Evolutionary conservation across 2,329 filamentous ascomycete genomes (phyloP), one percentile per base, ranked within the genome.

Genomic region (Microdochium trichocladiopsis): DNA sequence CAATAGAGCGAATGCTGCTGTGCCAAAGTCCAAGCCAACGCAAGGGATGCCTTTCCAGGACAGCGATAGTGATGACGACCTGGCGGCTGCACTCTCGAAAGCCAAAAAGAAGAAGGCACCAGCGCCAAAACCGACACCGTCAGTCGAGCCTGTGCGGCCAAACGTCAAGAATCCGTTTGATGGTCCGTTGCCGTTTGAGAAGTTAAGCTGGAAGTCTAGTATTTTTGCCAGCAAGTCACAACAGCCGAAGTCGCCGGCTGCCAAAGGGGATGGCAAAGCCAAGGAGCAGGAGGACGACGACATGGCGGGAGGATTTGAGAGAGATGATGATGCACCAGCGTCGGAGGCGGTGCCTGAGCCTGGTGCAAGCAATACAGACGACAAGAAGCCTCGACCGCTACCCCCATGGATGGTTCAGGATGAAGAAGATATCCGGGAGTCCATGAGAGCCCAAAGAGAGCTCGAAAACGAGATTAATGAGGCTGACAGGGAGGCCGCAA

Each of bases 151-250:
- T 21, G 61, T 72, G 2, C 62, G 69, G n/a, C 66, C 77, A 10
- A 83, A 81, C 49, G 74, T 78, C 33, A 82, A 80, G 57, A 82
- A 83, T 59, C 76, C 82, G 0, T 83, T 95, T 62, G 82, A 82
- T 57, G 93, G 93, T 0, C 90, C 92, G 0, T 69, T 99, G 4
- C 94, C 94, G 0, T 99, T 99, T 62, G 91, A 96, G 60, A 93
- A 90, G 63, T 76, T 96, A 1, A 83, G 87, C 47, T 84, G 80
- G 76, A 84, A 81, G 50, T 85, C 81, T 2, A 79, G 76, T 1
- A 72, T 84, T 2, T 84, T 83, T 54, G 69, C 69, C 4, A 76
- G 73, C 56, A 75, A 72, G 52, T 58, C 61, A 9, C 57, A 65
- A 10, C 61, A 61, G 47, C 54, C 59, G 6, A 56, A 60, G 4